Evolutionary conservation across 2,329 filamentous ascomycete species (phyloP).

Genomic region (Monilinia fructigena): DNA sequence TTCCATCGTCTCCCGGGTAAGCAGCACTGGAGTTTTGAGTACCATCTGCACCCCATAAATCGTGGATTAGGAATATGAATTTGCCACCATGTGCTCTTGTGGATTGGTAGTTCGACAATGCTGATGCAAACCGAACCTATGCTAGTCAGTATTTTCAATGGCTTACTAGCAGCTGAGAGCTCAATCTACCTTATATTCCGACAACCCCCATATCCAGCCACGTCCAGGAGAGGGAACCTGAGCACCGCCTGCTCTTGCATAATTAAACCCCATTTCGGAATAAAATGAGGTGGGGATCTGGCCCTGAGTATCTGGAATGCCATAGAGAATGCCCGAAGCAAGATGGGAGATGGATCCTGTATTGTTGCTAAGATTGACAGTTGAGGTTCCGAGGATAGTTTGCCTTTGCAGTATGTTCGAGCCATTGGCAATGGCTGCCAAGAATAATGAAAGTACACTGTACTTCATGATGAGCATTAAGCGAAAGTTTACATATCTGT

Average conservation of each 20-base stretch:
- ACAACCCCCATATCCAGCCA: constrained; percentile 44
- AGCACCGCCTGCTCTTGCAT: constrained; percentile 44
- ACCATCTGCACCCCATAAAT: constrained; percentile 51
- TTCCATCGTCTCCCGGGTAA: constrained; percentile 51
- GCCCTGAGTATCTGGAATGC: constrained; percentile 42
- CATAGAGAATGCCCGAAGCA: constrained; percentile 46
- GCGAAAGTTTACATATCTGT: neutral
- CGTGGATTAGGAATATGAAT: constrained; percentile 49
- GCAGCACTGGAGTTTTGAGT: constrained; percentile 41
- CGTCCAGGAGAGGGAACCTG: constrained; percentile 40
- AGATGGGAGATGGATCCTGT: constrained; percentile 39
- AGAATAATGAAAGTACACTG: neutral
- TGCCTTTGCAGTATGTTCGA: neutral
- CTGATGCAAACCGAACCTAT: constrained; percentile 44
- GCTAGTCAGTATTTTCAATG: neutral
- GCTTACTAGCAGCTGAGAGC: neutral
- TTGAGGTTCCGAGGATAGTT: constrained; percentile 9
- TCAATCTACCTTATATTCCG: constrained; percentile 35
- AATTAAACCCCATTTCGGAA: constrained; percentile 44
- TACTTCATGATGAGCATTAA: constrained; percentile 1
- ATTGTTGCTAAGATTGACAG: constrained; percentile 37
- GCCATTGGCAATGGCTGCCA: neutral
- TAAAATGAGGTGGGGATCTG: constrained; percentile 44
- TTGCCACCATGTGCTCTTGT: constrained; percentile 44
- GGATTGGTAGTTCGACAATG: constrained; percentile 48